Base-by-base conservation (phyloP, 768 basidiomycete genomes). In the Lentinus tigrinus region DNA sequence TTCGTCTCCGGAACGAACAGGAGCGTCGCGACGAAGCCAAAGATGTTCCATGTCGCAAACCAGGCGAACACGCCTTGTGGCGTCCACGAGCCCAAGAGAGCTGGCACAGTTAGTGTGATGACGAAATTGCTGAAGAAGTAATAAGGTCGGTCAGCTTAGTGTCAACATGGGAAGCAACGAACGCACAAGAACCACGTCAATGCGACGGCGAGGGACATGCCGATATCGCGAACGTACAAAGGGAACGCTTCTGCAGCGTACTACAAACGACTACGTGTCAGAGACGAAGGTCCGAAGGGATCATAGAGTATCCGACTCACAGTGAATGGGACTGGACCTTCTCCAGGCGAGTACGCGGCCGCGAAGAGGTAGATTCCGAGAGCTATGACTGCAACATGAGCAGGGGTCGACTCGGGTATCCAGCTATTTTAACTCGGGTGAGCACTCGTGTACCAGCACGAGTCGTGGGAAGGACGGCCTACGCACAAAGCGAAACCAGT, bases 161-260 rank as follows among this genome's bases (percentile, higher is more conserved):
- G 31, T 31, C 11, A 6, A 31, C 1, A 31, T 7, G 42, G 55
- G 62, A 68, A 54, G 16, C 23, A 36, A 26, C 27, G 3, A 4
- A 59, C 62, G 51, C 24, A 63, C 62, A 65, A 63, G 58, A 65
- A 80, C 83, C 85, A 85, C 0, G 77, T 73, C 14, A 78, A 73
- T 3, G 84, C 80, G 0, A 84, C 85, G 4, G 88, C 85, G 61
- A 81, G 83, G 47, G 82, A 81, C 88, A 91, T 89, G 34, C 88
- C 89, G 75, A 88, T 78, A 63, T 90, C 88, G 65, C 91, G 77
- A 56, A 88, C 82, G n/a, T 85, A 85, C 38, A 95, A 77, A 3
- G 92, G 93, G 81, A 91, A 95, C 10, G 88, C 91, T 69, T 95
- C 93, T 1, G 93, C 93, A 3, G 91, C 93, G 68, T 95, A 95